These are phyloP conservation scores for Aspergillus puulaauensis DNA, from an alignment of 2,329 filamentous ascomycete species.

Conservation along the genomic window DNA sequence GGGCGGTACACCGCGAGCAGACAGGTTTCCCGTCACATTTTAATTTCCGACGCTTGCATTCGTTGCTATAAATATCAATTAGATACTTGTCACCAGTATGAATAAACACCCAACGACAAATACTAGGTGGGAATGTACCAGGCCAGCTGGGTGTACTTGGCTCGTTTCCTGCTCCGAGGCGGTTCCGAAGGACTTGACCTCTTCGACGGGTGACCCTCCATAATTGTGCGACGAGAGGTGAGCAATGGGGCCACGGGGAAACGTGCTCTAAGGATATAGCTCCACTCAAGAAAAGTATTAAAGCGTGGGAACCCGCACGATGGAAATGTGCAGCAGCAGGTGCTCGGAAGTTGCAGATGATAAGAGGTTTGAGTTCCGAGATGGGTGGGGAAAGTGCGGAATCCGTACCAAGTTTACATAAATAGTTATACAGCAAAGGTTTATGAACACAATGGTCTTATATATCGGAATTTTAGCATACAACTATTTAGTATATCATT, in stretches of 20 bases:
- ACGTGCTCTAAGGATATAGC: not conserved
- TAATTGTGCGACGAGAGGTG: constrained; percentile 1
- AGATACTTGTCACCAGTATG: not conserved
- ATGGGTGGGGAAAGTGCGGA: not conserved
- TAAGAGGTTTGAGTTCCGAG: constrained; percentile 2
- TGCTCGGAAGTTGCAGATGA: not conserved
- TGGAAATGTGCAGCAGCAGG: not conserved
- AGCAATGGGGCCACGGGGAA: not conserved
- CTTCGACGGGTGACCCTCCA: constrained; percentile 7
- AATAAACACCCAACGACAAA: not conserved
- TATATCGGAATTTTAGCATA: not conserved
- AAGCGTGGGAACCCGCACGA: not conserved
- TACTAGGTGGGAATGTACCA: constrained; percentile 24
- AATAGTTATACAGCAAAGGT: too few species aligned
- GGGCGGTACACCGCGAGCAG: constrained; percentile 62
- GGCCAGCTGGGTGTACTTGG: constrained; percentile 37
- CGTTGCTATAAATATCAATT: constrained; percentile 53
- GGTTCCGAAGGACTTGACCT: constrained; percentile 17
- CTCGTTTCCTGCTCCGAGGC: constrained; percentile 29
- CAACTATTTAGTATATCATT: constrained; percentile 6
- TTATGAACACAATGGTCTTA: not conserved
- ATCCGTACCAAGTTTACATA: not conserved
- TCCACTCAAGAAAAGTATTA: not conserved
- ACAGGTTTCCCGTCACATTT: constrained; percentile 71
- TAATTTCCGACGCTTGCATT: constrained; percentile 73